A percentile compares a stretch with the other conserved stretches of the same genome.
These are phyloP conservation scores for Crithidia fasciculata DNA, from an alignment of 208 protist genomes.

Conservation along the genomic window DNA sequence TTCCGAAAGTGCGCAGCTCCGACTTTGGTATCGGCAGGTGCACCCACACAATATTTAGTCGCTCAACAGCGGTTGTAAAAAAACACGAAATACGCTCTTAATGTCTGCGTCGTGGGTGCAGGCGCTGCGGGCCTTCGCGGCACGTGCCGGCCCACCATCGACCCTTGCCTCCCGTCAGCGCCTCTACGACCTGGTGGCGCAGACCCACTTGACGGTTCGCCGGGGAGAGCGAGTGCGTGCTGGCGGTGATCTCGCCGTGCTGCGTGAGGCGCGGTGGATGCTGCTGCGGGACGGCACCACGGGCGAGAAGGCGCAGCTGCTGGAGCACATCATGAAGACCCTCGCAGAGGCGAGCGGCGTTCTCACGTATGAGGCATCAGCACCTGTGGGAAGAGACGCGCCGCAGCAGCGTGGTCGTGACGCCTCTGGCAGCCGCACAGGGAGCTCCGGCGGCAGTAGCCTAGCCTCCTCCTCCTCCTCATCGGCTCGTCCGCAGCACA, in stretches of 20 bases:
- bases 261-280: conserved; percentile 59
- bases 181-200: conserved; percentile 44
- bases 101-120: conserved; percentile 40
- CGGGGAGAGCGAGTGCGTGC: conserved; percentile 27
- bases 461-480: neutral
- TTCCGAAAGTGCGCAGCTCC: neutral
- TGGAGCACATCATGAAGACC: conserved; percentile 54
- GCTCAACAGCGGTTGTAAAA: neutral
- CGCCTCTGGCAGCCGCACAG: too few species aligned
- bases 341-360: conserved; percentile 34
- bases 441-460: neutral
- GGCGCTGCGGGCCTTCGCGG: conserved; percentile 30
- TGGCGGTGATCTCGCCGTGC: conserved; percentile 33
- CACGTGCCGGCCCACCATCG: conserved; percentile 9
- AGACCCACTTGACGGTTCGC: conserved; percentile 39
- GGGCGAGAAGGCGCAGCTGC: conserved; percentile 33
- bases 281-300: conserved; percentile 48
- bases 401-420: too few species aligned
- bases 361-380: conserved; percentile 21
- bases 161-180: conserved; percentile 15
- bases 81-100: neutral
- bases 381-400: too few species aligned
- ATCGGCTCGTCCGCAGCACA: neutral
- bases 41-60: neutral
- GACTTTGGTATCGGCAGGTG: too few species aligned